These are phyloP conservation scores for Pythium phragmitis DNA, from an alignment of 352 stramenopile species.

Conservation along the genomic window DNA sequence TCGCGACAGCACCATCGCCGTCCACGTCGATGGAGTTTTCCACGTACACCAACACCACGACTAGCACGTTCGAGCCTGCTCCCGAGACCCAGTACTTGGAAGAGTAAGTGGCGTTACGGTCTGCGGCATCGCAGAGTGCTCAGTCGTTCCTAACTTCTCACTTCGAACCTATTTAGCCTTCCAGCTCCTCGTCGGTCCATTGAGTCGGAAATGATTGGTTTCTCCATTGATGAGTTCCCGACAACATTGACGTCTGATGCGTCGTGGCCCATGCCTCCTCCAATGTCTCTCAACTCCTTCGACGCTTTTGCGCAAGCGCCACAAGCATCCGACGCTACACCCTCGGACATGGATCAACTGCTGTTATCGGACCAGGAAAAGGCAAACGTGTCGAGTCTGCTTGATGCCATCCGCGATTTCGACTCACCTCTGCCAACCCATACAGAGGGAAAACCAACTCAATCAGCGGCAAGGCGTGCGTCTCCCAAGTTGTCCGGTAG, in stretches of 20 bases:
- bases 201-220: conserved; percentile 65
- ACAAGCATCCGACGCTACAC: background rate
- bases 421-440: conserved; percentile 34
- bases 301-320: conserved; percentile 23
- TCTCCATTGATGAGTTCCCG: conserved; percentile 68
- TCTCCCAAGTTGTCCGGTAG: conserved; percentile 13
- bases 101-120: conserved; percentile 42
- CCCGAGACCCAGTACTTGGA: conserved; percentile 46
- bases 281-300: conserved; percentile 20
- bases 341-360: conserved; percentile 29
- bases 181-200: conserved; percentile 26
- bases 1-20: conserved; percentile 30
- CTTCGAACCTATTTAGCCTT: background rate
- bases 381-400: conserved; percentile 53
- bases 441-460: conserved; percentile 5
- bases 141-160: too few species aligned
- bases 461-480: conserved; percentile 1
- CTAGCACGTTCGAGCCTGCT: conserved; percentile 36
- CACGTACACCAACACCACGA: conserved; percentile 18
- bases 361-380: conserved; percentile 66
- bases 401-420: conserved; percentile 75
- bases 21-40: conserved; percentile 44
- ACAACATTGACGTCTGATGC: conserved; percentile 45
- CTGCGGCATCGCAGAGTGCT: background rate
- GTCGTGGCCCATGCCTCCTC: conserved; percentile 37